Evolutionary conservation across 2,329 filamentous ascomycete genomes (phyloP), one percentile per base, ranked within the genome.

Genomic region (Penicillium sumatraense): DNA sequence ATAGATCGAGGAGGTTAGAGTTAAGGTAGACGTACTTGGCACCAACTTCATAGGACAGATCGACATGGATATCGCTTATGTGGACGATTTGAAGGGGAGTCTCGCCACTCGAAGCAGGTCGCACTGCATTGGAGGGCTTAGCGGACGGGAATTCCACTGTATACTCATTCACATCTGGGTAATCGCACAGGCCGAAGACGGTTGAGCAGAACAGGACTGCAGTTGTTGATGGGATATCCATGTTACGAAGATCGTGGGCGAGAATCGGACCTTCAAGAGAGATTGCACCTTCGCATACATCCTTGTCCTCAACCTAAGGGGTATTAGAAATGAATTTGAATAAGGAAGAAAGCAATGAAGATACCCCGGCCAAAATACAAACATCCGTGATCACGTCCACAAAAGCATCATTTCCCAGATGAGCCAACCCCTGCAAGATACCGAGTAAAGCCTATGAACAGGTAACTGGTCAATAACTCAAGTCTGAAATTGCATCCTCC

Each of bases 51-150:
- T 86, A 86, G 11, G 78, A 72, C 14, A 77, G 78, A 58, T 86
- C 83, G 48, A 85, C 71, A 54, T 86, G 83, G 40, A 84, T 81
- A 59, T 86, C 83, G 7, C 81, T 83, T 62, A 82, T 81, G 62
- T 86, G 83, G 18, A 85, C 80, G 6, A 86, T 72, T 61, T 80
- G 78, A 55, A 84, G 63, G 7, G 81, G 80, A 9, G 70, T 65
- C 63, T 76, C 66, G n/a, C 78, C 75, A 53, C 78, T 81, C 1
- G 79, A 68, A 11, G 77, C 73, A 2, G 74, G 73, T 14, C 79
- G 73, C 6, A 62, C 60, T 14, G 65, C 62, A 29, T 69, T 58
- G 16, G 48, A 45, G 2, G 75, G 72, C 59, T 79, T 78, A 6
- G 72, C 62, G 16, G 64, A 64, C 10, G 80, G 78, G 45, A 82